Evolutionary conservation across 805 yeast genomes (phyloP).

Genomic region (Hanseniaspora occidentalis): DNA sequence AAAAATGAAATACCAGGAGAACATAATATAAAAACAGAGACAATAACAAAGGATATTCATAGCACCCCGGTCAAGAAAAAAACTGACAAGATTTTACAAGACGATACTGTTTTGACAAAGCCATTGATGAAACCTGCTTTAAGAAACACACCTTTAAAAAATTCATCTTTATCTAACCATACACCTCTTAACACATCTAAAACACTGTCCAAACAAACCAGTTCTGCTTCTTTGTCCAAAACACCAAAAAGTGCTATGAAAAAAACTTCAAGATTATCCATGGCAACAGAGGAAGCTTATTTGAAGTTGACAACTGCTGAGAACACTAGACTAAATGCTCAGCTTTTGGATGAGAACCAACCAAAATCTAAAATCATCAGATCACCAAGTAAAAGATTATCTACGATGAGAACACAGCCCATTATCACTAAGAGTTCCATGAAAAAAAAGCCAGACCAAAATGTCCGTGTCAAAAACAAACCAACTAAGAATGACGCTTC

Average conservation of each 20-base stretch:
- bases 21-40: not conserved
- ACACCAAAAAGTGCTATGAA: slow-evolving; percentile 7
- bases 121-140: not conserved
- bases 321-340: slow-evolving; percentile 63
- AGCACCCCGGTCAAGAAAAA: too few relatives aligned
- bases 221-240: slow-evolving; percentile 6
- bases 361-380: slow-evolving; percentile 6
- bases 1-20: too few relatives aligned
- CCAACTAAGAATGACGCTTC: slow-evolving; percentile 2
- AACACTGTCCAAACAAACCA: not conserved
- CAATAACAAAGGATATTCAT: not conserved
- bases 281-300: slow-evolving; percentile 52
- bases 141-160: not conserved
- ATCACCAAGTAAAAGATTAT: slow-evolving; percentile 6
- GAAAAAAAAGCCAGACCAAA: not conserved
- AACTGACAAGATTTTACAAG: too few relatives aligned
- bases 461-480: not conserved
- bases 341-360: slow-evolving; percentile 29
- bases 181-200: not conserved
- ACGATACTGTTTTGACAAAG: too few relatives aligned
- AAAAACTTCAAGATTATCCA: slow-evolving; percentile 8
- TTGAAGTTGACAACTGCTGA: slow-evolving; percentile 65
- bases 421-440: too few relatives aligned
- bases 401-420: slow-evolving; percentile 1
- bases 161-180: slow-evolving; percentile 5